A percentile compares a stretch with the other conserved stretches of the same genome.
phyloP scores from a whole-genome alignment of 164 flowering plant genomes.

The Tetrastigma voinierianum region DNA sequence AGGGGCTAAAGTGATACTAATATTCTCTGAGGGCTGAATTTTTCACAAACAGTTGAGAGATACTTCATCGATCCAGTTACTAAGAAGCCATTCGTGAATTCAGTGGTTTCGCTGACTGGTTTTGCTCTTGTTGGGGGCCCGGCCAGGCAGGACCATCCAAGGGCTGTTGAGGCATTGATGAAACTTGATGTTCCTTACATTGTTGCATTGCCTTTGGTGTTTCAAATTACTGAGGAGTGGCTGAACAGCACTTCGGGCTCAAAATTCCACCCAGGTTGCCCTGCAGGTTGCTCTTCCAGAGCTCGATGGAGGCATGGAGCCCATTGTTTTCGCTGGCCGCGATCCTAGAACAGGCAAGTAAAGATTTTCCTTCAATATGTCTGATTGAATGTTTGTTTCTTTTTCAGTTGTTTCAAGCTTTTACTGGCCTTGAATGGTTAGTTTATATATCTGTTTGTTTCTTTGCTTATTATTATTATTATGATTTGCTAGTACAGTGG shows the following conservation, averaged over 20 bases:
- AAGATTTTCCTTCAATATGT: slow-evolving; percentile 3
- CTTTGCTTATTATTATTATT: background rate
- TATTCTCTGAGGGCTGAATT: slow-evolving; percentile 95
- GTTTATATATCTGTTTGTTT: background rate
- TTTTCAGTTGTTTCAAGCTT: background rate
- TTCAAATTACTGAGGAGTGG: slow-evolving; percentile 99
- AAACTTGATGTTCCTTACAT: slow-evolving; percentile 97
- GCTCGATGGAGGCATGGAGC: slow-evolving; percentile 99
- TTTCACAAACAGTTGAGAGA: slow-evolving; percentile 93
- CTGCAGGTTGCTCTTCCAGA: slow-evolving; percentile 98
- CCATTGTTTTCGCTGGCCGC: slow-evolving; percentile 94
- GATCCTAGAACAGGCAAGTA: slow-evolving; percentile 90
- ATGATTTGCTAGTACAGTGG: background rate
- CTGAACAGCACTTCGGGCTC: slow-evolving; percentile 84
- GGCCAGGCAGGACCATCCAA: slow-evolving; percentile 98
- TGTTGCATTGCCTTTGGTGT: slow-evolving; percentile 95
- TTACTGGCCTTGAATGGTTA: background rate
- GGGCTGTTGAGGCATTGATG: slow-evolving; percentile 88
- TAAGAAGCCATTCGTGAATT: slow-evolving; percentile 75
- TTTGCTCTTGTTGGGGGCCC: slow-evolving; percentile 99
- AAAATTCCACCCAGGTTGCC: slow-evolving; percentile 99
- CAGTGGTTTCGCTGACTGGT: slow-evolving; percentile 88
- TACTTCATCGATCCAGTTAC: slow-evolving; percentile 73
- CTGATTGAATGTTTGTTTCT: background rate
- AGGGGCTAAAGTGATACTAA: slow-evolving; percentile 94